phyloP scores from a whole-genome alignment of 2,329 filamentous ascomycete genomes.

The Venturia asperata region DNA sequence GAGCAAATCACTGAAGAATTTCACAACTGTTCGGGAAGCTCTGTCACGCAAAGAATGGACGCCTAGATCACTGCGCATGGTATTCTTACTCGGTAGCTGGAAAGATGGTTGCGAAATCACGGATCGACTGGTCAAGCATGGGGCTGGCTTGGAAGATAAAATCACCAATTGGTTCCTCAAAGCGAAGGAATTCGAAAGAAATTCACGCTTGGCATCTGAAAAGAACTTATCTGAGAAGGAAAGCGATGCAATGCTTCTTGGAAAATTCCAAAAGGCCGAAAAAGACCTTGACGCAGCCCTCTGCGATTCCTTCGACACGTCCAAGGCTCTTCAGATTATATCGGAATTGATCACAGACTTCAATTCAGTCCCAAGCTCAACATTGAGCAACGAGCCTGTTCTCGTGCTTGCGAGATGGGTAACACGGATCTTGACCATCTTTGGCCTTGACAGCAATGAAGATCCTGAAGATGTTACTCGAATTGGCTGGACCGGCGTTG shows the following conservation, averaged over 20 bases:
- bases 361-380: slow-evolving; percentile 47
- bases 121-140: slow-evolving; percentile 67
- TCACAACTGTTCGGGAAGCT: slow-evolving; percentile 84
- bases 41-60: slow-evolving; percentile 64
- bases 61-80: slow-evolving; percentile 69
- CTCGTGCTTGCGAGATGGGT: slow-evolving; percentile 64
- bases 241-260: slow-evolving; percentile 38
- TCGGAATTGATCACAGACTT: slow-evolving; percentile 69
- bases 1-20: slow-evolving; percentile 94
- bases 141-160: slow-evolving; percentile 71
- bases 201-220: slow-evolving; percentile 24
- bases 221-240: slow-evolving; percentile 13
- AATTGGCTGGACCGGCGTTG: slow-evolving; percentile 60
- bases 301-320: slow-evolving; percentile 82
- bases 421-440: slow-evolving; percentile 74
- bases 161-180: slow-evolving; percentile 65
- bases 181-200: slow-evolving; percentile 42
- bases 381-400: slow-evolving; percentile 42
- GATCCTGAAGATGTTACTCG: slow-evolving; percentile 35
- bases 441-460: slow-evolving; percentile 64
- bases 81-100: slow-evolving; percentile 84
- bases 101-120: slow-evolving; percentile 89
- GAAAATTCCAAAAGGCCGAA: slow-evolving; percentile 48
- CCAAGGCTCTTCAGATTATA: slow-evolving; percentile 69
- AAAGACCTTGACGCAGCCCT: slow-evolving; percentile 57